phyloP scores from a whole-genome alignment of 352 stramenopile genomes.

The Globisporangium rhizosaccharum region DNA sequence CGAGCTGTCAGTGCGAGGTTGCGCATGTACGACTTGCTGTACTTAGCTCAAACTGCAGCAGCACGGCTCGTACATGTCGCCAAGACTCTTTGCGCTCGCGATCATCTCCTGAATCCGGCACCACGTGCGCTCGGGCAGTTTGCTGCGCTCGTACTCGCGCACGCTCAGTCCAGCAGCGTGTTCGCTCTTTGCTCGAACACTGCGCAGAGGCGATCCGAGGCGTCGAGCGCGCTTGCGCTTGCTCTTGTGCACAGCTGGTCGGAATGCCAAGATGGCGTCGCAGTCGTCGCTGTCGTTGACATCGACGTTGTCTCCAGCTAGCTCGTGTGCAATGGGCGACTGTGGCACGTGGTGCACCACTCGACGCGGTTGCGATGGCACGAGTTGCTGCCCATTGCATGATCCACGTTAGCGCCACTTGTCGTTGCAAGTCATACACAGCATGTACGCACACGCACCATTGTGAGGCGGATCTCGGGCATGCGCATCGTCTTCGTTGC shows the following conservation, averaged over 20 bases:
- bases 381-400: not conserved
- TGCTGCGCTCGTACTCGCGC: not conserved
- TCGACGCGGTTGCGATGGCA: not conserved
- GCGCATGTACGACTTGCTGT: not conserved
- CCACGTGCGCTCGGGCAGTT: slow-evolving; percentile 26
- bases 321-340: not conserved
- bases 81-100: slow-evolving; percentile 33
- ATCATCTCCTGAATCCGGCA: slow-evolving; percentile 32
- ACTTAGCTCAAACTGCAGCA: not conserved
- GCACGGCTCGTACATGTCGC: slow-evolving; percentile 33
- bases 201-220: not conserved
- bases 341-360: not conserved
- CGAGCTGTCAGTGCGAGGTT: not conserved
- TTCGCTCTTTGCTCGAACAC: not conserved
- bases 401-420: not conserved
- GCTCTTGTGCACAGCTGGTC: not conserved
- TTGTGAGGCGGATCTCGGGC: slow-evolving; percentile 1
- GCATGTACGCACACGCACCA: not conserved
- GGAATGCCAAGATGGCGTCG: not conserved
- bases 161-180: not conserved
- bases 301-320: not conserved
- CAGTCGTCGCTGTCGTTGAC: not conserved
- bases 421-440: not conserved
- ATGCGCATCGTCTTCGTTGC: not conserved
- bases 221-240: slow-evolving; percentile 7